Percentiles rank a stretch among this genome's conserved stretches.
These are phyloP conservation scores for Colletotrichum lini DNA, from an alignment of 2,329 filamentous ascomycete species.

Conservation along the genomic window DNA sequence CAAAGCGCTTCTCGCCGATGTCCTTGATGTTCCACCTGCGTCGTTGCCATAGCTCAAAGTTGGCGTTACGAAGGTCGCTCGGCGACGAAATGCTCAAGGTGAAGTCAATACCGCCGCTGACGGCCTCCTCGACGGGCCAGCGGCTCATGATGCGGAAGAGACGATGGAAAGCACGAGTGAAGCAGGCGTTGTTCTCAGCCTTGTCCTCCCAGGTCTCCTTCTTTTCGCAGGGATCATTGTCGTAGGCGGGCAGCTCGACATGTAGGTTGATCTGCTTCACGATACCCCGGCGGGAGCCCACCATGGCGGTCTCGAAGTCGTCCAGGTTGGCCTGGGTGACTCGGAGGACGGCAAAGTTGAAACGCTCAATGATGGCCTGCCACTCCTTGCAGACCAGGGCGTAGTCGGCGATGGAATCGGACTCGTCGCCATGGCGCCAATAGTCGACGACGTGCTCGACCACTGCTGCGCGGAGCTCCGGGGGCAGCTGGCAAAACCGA, in stretches of 20 bases:
- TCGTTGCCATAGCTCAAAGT: conserved; percentile 43
- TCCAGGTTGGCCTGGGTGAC: conserved; percentile 42
- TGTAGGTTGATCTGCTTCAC: conserved; percentile 45
- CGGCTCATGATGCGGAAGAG: conserved; percentile 45
- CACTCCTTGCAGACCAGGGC: conserved; percentile 48
- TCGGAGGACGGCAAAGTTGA: conserved; percentile 45
- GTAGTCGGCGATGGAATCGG: conserved; percentile 42
- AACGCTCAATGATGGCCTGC: conserved; percentile 46
- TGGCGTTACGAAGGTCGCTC: conserved; percentile 44
- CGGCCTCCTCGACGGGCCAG: conserved; percentile 43
- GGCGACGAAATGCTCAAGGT: conserved; percentile 41
- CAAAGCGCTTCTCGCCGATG: conserved; percentile 45
- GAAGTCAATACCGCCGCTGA: conserved; percentile 41
- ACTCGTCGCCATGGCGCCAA: conserved; percentile 42
- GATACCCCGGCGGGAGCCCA: conserved; percentile 42
- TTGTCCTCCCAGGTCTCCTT: conserved; percentile 47
- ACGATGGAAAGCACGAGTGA: conserved; percentile 45
- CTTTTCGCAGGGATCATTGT: conserved; percentile 42
- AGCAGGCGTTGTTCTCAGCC: conserved; percentile 47
- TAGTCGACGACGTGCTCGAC: conserved; percentile 40
- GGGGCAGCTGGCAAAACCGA: conserved; percentile 33
- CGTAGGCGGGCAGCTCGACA: conserved; percentile 46
- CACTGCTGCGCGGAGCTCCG: conserved; percentile 41
- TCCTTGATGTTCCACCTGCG: conserved; percentile 43
- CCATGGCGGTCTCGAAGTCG: conserved; percentile 44